Base-by-base conservation (phyloP, 2,329 filamentous ascomycete genomes). In the Fusarium sp. region DNA sequence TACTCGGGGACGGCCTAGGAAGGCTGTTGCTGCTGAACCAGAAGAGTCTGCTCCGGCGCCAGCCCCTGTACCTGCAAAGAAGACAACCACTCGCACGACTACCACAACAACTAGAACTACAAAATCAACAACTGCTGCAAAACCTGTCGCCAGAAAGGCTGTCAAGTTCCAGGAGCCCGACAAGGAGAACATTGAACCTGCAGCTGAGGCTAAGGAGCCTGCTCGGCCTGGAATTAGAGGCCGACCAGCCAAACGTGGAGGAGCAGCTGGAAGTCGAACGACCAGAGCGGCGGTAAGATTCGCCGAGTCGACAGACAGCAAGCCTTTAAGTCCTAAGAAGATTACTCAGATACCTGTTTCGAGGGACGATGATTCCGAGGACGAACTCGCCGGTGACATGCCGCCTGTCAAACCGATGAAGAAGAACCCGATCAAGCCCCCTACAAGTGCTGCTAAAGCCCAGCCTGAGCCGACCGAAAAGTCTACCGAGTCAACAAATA, bases 101-200 rank as follows among this genome's bases (percentile, higher is more conserved):
- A 66, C 77, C n/a, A 71, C 77, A 14, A 80, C 82, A 39, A 71
- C 77, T 15, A 80, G 82, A 38, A 71, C 78, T 14, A 80, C 82
- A 47, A 83, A 82, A 35, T 71, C 78, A 22, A 79, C 82, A 38
- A 69, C 77, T 5, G 78, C 80, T 39, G 78, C 80, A 28, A 88
- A 84, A 79, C 79, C 87, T 24, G 82, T 84, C 10, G 79, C 84
- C 38, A 91, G 88, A 82, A 92, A 91, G 83, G 86, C 84, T 6
- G 90, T 91, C 75, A 90, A 87, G 65, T 91, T 91, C 78, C 85
- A 91, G 77, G 88, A 89, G 73, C 87, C 88, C 7, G 89, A 91
- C 78, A 91, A 92, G 81, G 90, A 92, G 78, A 91, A 91, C 71
- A 80, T 89, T 41, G 78, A 84, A 26, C 88, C 87, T 20, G 73